Percentiles rank a stretch among this genome's conserved stretches.
Evolutionary conservation across 2,329 filamentous ascomycete species (phyloP).

Genomic region (Alternaria conjuncta): DNA sequence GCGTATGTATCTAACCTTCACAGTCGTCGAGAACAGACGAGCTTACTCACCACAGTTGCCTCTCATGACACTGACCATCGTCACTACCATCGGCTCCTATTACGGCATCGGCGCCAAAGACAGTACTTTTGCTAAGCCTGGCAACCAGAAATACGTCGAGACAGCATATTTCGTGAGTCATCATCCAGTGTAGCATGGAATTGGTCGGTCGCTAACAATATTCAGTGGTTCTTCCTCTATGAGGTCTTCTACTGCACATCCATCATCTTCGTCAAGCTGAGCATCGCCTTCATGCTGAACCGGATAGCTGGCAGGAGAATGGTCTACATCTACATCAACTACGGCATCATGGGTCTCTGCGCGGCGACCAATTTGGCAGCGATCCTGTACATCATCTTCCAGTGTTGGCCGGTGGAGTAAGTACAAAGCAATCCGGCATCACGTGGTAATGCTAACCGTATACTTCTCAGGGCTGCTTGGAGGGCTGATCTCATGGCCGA

Average conservation of each 20-base stretch:
- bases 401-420: slow-evolving; percentile 41
- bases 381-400: slow-evolving; percentile 47
- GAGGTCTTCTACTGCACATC: slow-evolving; percentile 47
- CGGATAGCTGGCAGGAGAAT: slow-evolving; percentile 41
- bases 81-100: slow-evolving; percentile 37
- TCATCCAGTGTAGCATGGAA: background rate
- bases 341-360: slow-evolving; percentile 38
- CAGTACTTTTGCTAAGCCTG: slow-evolving; percentile 19
- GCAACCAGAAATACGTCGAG: slow-evolving; percentile 19
- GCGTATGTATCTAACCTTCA: background rate
- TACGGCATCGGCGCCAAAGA: slow-evolving; percentile 42
- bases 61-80: slow-evolving; percentile 19
- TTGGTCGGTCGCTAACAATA: background rate
- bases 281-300: slow-evolving; percentile 46
- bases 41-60: slow-evolving; percentile 1
- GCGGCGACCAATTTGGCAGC: slow-evolving; percentile 40
- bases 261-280: slow-evolving; percentile 48
- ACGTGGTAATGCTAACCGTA: background rate
- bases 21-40: background rate
- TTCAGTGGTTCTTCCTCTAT: slow-evolving; percentile 48
- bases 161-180: slow-evolving; percentile 22
- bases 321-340: slow-evolving; percentile 35
- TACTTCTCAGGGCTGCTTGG: slow-evolving; percentile 18
- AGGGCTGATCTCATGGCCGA: slow-evolving; percentile 10
- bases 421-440: background rate